These are phyloP conservation scores for Dioszegia crocea DNA, from an alignment of 768 basidiomycete genomes.

Conservation along the genomic window DNA sequence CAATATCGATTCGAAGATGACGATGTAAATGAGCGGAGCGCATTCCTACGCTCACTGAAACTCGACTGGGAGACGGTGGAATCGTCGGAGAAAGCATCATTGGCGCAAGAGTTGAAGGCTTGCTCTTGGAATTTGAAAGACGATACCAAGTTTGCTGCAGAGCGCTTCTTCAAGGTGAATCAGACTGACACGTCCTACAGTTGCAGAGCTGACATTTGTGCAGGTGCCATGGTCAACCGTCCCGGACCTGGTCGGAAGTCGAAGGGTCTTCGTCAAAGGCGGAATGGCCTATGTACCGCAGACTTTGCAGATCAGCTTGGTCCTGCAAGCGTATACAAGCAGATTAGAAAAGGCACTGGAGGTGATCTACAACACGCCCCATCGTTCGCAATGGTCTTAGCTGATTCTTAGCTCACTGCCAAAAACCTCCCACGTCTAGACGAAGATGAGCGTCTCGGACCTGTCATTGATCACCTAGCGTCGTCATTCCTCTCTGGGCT, in stretches of 20 bases:
- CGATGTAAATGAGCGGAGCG: conserved; percentile 57
- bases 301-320: conserved; percentile 72
- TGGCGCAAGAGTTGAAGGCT: conserved; percentile 56
- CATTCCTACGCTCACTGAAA: conserved; percentile 59
- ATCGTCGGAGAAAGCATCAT: conserved; percentile 57
- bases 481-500: conserved; percentile 90
- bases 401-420: conserved; percentile 64
- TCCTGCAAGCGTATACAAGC: conserved; percentile 77
- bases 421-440: conserved; percentile 83
- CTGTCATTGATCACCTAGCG: conserved; percentile 84
- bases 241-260: conserved; percentile 79
- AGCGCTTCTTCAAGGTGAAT: conserved; percentile 73
- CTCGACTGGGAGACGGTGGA: conserved; percentile 57
- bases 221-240: conserved; percentile 97
- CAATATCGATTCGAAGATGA: conserved; percentile 71
- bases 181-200: background rate
- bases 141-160: conserved; percentile 54
- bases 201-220: background rate
- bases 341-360: conserved; percentile 71
- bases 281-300: conserved; percentile 88
- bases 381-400: no score
- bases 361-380: no score
- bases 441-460: conserved; percentile 85
- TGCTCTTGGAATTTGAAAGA: conserved; percentile 51
- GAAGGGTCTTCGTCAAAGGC: conserved; percentile 68